phyloP scores from a whole-genome alignment of 768 basidiomycete genomes.

The Panaeolus cyanescens region DNA sequence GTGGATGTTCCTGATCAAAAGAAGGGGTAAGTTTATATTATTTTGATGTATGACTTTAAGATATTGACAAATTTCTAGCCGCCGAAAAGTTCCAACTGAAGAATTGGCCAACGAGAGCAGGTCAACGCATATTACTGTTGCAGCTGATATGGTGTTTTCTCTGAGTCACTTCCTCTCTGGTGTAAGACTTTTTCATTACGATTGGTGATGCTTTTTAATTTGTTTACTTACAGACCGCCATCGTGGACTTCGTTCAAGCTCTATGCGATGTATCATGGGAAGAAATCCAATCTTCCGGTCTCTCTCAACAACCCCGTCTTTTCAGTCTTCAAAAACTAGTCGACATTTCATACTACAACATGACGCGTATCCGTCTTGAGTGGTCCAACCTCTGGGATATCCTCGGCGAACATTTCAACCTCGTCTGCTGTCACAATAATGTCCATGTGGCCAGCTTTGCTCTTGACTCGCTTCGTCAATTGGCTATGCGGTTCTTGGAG shows the following conservation, averaged over 20 bases:
- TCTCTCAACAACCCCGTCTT: constrained; percentile 90
- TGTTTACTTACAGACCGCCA: constrained; percentile 68
- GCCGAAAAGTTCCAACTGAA: constrained; percentile 72
- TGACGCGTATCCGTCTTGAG: constrained; percentile 96
- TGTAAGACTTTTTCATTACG: constrained; percentile 48
- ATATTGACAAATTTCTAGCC: constrained; percentile 29
- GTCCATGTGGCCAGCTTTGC: constrained; percentile 97
- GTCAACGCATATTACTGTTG: constrained; percentile 97
- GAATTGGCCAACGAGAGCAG: constrained; percentile 96
- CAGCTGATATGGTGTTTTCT: constrained; percentile 99
- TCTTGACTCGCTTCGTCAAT: constrained; percentile 91
- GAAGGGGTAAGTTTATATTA: constrained; percentile 63
- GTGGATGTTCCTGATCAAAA: constrained; percentile 80
- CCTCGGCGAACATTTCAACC: constrained; percentile 97
- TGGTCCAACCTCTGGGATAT: constrained; percentile 99
- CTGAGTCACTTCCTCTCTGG: constrained; percentile 93
- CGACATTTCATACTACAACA: constrained; percentile 99
- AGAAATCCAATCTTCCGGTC: constrained; percentile 95
- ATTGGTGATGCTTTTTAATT: neutral
- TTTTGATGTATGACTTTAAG: neutral
- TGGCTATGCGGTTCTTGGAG: constrained; percentile 98
- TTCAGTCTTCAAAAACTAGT: constrained; percentile 98
- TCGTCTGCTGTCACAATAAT: constrained; percentile 98
- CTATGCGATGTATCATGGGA: constrained; percentile 98
- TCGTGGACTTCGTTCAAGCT: constrained; percentile 96